Evolutionary conservation across 306 rosid species (phyloP).

Genomic region (Quercus mongolica): DNA sequence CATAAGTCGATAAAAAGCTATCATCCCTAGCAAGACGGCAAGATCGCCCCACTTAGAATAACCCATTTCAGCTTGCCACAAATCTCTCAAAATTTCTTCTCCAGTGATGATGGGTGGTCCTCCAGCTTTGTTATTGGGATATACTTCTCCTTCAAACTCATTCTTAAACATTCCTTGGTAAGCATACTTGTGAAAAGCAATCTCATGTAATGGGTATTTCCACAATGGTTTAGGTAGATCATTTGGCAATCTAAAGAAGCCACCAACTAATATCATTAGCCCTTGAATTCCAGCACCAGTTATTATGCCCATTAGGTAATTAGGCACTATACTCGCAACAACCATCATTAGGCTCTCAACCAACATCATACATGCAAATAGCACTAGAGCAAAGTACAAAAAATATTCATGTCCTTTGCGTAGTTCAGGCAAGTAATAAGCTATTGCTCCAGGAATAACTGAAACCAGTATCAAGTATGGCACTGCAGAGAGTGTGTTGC

Average conservation of each 20-base stretch:
- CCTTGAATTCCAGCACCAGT: constrained; percentile 74
- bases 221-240: constrained; percentile 52
- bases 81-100: constrained; percentile 27
- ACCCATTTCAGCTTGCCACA: constrained; percentile 43
- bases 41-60: constrained; percentile 72
- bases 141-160: constrained; percentile 46
- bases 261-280: constrained; percentile 48
- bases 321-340: constrained; percentile 61
- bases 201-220: constrained; percentile 54
- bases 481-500: constrained; percentile 62
- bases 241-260: constrained; percentile 53
- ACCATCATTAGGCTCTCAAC: constrained; percentile 87
- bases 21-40: constrained; percentile 50
- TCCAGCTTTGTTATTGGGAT: constrained; percentile 8
- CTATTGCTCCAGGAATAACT: constrained; percentile 50
- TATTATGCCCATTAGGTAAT: constrained; percentile 75
- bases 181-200: constrained; percentile 61
- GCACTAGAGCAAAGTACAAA: constrained; percentile 25
- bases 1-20: constrained; percentile 38
- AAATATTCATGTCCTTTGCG: constrained; percentile 39
- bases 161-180: constrained; percentile 67
- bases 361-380: constrained; percentile 48
- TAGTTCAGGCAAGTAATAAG: constrained; percentile 54
- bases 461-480: constrained; percentile 48
- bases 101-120: constrained; percentile 15